These are phyloP conservation scores for Thielaviopsis euricoi DNA, from an alignment of 2,329 filamentous ascomycete species.

Conservation along the genomic window DNA sequence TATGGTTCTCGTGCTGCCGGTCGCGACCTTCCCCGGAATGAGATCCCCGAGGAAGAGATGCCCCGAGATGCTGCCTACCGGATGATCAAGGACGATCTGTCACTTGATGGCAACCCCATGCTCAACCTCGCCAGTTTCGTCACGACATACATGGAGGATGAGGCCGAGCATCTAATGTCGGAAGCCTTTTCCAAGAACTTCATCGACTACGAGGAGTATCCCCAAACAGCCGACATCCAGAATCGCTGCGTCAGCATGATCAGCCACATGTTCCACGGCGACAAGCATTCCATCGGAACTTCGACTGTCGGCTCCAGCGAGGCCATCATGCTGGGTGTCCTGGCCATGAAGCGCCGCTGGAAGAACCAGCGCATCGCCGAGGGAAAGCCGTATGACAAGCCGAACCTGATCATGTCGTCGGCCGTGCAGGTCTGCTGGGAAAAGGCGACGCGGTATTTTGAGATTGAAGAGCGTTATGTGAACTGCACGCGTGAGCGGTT, in stretches of 20 bases:
- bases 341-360: constrained; percentile 95
- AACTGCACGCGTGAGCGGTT: constrained; percentile 45
- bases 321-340: constrained; percentile 63
- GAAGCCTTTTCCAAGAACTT: constrained; percentile 93
- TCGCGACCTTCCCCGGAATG: constrained; percentile 60
- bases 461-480: constrained; percentile 75
- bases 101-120: constrained; percentile 80
- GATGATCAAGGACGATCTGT: constrained; percentile 91
- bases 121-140: constrained; percentile 82
- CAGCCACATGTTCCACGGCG: constrained; percentile 67
- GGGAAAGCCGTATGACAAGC: constrained; percentile 63
- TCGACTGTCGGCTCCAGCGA: constrained; percentile 83
- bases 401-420: constrained; percentile 91
- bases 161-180: constrained; percentile 89
- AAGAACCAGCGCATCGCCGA: constrained; percentile 69
- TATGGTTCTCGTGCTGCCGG: constrained; percentile 77
- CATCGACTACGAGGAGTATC: constrained; percentile 77
- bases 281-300: constrained; percentile 58
- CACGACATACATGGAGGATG: constrained; percentile 95
- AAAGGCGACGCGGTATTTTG: constrained; percentile 78
- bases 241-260: constrained; percentile 90
- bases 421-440: constrained; percentile 95
- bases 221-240: constrained; percentile 68
- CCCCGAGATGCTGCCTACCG: constrained; percentile 84
- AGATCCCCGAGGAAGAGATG: constrained; percentile 87